Evolutionary conservation across 805 yeast genomes (phyloP).

Genomic region (Starmera dryadoides): DNA sequence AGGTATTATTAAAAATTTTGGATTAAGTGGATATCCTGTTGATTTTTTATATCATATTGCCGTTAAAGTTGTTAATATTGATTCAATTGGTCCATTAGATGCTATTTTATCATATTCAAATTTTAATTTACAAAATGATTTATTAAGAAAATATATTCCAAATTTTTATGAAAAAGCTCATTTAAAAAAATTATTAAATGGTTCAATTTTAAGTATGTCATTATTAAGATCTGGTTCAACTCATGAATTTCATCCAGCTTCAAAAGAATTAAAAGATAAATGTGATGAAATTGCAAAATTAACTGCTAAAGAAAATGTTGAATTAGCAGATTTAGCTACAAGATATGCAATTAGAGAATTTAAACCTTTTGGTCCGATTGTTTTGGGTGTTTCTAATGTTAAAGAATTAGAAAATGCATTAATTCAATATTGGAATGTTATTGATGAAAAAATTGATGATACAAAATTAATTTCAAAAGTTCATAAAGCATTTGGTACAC

Average conservation of each 20-base stretch:
- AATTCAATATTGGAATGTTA: slow-evolving; percentile 44
- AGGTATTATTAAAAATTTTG: slow-evolving; percentile 60
- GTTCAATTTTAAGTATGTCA: slow-evolving; percentile 87
- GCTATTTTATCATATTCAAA: slow-evolving; percentile 73
- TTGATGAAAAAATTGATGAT: slow-evolving; percentile 21
- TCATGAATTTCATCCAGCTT: slow-evolving; percentile 76
- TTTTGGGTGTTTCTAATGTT: slow-evolving; percentile 67
- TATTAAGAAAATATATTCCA: slow-evolving; percentile 37
- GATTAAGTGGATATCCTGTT: slow-evolving; percentile 85
- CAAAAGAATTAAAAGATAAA: slow-evolving; percentile 40
- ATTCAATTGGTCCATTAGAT: slow-evolving; percentile 59
- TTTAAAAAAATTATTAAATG: slow-evolving; percentile 59
- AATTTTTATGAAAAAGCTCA: slow-evolving; percentile 45
- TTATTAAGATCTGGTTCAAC: slow-evolving; percentile 62
- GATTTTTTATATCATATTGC: slow-evolving; percentile 54
- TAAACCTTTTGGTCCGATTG: slow-evolving; percentile 42
- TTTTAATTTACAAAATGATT: slow-evolving; percentile 72
- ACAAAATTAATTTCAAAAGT: slow-evolving; percentile 34
- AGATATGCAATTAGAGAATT: slow-evolving; percentile 56
- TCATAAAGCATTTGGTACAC: slow-evolving; percentile 39
- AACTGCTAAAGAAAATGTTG: slow-evolving; percentile 33
- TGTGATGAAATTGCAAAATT: slow-evolving; percentile 36
- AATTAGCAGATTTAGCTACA: slow-evolving; percentile 77
- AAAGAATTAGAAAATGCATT: slow-evolving; percentile 61
- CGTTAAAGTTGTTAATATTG: slow-evolving; percentile 20